Percentiles rank a stretch among this genome's conserved stretches.
Evolutionary conservation across 768 basidiomycete species (phyloP).

Genomic region (Tricholomella constricta): DNA sequence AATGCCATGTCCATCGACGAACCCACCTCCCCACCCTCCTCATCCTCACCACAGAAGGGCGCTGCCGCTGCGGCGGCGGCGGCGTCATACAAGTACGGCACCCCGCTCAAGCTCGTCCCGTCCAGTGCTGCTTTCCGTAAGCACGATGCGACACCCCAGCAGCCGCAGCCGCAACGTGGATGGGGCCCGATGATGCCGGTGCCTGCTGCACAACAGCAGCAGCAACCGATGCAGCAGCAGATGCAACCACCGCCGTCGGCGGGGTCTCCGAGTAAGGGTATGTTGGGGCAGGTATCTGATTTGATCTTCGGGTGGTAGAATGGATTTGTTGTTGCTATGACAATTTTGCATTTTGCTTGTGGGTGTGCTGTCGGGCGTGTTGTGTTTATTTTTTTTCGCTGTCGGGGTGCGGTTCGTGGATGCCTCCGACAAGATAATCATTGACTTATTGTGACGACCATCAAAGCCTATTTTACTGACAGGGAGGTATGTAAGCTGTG

Average conservation of each 20-base stretch:
- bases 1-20: conserved; percentile 53
- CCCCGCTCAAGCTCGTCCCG: conserved; percentile 72
- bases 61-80: conserved; percentile 8
- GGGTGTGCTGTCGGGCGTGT: neutral
- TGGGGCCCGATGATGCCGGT: conserved; percentile 21
- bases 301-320: conserved; percentile 80
- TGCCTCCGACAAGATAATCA: no score
- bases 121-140: conserved; percentile 73
- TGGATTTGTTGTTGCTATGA: no score
- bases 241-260: conserved; percentile 15
- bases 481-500: no score
- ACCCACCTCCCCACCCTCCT: conserved; percentile 29
- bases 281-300: conserved; percentile 77
- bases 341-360: neutral
- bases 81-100: conserved; percentile 55
- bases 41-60: conserved; percentile 18
- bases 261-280: conserved; percentile 49
- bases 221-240: conserved; percentile 13
- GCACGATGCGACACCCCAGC: conserved; percentile 21
- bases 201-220: neutral
- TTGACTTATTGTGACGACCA: neutral
- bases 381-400: neutral
- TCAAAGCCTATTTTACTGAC: no score
- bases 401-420: no score
- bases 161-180: conserved; percentile 27